Evolutionary conservation across 2,329 filamentous ascomycete genomes (phyloP).

Genomic region (Hypoxylon sp.): DNA sequence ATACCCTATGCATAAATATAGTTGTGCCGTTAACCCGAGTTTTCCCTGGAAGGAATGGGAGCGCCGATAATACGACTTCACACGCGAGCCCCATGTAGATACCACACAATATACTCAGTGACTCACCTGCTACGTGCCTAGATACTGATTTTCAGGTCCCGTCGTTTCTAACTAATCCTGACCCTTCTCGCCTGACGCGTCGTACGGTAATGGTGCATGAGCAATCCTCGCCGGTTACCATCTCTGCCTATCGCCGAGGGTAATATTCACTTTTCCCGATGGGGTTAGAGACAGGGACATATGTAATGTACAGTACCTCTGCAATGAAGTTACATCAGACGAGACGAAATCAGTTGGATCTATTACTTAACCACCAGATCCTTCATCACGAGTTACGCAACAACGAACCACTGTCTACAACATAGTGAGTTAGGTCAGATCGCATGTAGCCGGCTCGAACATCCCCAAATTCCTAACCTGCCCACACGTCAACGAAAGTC

Average conservation of each 20-base stretch:
- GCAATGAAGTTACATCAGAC: slow-evolving; percentile 1
- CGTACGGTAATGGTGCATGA: slow-evolving; percentile 5
- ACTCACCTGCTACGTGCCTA: background rate
- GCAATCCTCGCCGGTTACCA: background rate
- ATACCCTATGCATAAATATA: background rate
- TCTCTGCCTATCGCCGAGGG: background rate
- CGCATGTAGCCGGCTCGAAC: background rate
- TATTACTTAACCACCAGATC: background rate
- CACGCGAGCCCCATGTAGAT: slow-evolving; percentile 2
- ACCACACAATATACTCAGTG: background rate
- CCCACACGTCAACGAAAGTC: slow-evolving; percentile 54
- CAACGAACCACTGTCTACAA: background rate
- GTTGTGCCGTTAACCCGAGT: background rate
- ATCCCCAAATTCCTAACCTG: background rate
- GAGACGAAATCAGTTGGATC: background rate
- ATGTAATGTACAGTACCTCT: background rate
- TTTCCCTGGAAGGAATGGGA: background rate
- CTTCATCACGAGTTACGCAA: background rate
- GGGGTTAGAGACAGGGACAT: background rate
- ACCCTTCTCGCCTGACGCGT: slow-evolving; percentile 23
- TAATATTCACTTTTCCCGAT: background rate
- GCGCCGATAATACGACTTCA: background rate
- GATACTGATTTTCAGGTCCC: background rate
- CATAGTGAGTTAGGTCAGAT: background rate
- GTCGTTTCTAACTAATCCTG: background rate